Base-by-base conservation (phyloP, 2,329 filamentous ascomycete genomes). In the Talaromyces sp. region DNA sequence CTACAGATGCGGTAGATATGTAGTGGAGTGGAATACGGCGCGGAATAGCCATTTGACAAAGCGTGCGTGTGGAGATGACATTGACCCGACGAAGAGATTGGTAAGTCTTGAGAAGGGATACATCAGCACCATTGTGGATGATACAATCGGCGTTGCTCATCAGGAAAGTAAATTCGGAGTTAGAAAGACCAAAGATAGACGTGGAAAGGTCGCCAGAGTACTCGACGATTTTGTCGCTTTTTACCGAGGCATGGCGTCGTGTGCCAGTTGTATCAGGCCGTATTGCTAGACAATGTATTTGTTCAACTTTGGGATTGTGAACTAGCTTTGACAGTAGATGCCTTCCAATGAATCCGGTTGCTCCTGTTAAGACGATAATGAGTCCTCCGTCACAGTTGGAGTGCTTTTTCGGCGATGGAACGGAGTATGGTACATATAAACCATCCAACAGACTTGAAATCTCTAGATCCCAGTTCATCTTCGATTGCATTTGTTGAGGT, bases 101-200 rank as follows among this genome's bases (percentile, higher is more conserved):
- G 64, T 78, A 79, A 8, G 60, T 69, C 27, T 77, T 71, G 57
- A 71, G 56, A 57, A 69, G 72, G 0, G 70, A 73, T 17, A 70
- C 67, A n/a, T 79, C 75, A n/a, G 82, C 81, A 8, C 80, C 84
- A 61, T 75, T 78, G 71, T 86, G 88, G 31, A 90, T 82, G 59
- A 89, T 82, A 3, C 82, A 69, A 67, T 83, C 77, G 1, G 73
- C 76, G 3, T 69, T 54, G 3, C 56, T 31, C n/a, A 71, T 71
- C 2, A 85, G 68, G 1, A 25, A 45, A 0, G 3, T 15, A 13
- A 6, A 54, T 35, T 56, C 17, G 7, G 27, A 25, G 37, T 43
- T 47, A 3, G 31, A 33, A 10, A 64, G 22, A 4, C 82, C 82
- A 2, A 85, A 74, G 3, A 45, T 67, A 0, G 75, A 72, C 1